Conservation (phyloP, 1,139 yeast genomes). For the Pichia sp. region DNA sequence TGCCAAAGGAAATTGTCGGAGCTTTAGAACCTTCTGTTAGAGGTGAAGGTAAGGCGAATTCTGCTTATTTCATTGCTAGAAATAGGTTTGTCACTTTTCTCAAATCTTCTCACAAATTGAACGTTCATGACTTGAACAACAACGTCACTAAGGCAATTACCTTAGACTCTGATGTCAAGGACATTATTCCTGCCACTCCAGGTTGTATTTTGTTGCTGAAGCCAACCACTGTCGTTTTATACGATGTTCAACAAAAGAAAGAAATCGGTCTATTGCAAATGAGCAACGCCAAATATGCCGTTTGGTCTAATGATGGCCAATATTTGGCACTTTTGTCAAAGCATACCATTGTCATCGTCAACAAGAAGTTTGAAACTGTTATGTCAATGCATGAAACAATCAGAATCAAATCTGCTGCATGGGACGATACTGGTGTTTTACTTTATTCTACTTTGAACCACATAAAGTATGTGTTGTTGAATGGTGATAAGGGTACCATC, state of each 20-base stretch:
- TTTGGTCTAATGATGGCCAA: conserved; percentile 87
- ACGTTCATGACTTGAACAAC: conserved; percentile 80
- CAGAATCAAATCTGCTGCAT: conserved; percentile 93
- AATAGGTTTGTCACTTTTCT: conserved; percentile 85
- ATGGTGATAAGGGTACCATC: conserved; percentile 93
- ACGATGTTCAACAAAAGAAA: conserved; percentile 91
- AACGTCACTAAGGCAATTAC: conserved; percentile 76
- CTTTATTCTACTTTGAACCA: conserved; percentile 93
- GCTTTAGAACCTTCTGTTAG: conserved; percentile 85
- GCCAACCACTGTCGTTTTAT: conserved; percentile 65
- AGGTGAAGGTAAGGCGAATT: conserved; percentile 75
- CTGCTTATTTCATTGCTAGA: conserved; percentile 88
- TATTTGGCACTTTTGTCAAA: conserved; percentile 85
- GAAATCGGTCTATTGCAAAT: conserved; percentile 66
- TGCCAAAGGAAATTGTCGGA: conserved; percentile 88
- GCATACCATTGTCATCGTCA: conserved; percentile 88
- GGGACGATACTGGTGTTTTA: conserved; percentile 94
- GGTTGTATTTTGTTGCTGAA: conserved; percentile 80
- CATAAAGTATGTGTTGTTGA: conserved; percentile 85
- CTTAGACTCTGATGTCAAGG: conserved; percentile 66
- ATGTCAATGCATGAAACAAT: conserved; percentile 95
- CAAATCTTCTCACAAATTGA: conserved; percentile 60
- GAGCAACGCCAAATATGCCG: conserved; percentile 79
- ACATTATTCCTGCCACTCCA: conserved; percentile 74
- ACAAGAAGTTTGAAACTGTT: conserved; percentile 68